Evolutionary conservation across 345 rosid species (phyloP).

Genomic region (Sisymbrium altissimum): DNA sequence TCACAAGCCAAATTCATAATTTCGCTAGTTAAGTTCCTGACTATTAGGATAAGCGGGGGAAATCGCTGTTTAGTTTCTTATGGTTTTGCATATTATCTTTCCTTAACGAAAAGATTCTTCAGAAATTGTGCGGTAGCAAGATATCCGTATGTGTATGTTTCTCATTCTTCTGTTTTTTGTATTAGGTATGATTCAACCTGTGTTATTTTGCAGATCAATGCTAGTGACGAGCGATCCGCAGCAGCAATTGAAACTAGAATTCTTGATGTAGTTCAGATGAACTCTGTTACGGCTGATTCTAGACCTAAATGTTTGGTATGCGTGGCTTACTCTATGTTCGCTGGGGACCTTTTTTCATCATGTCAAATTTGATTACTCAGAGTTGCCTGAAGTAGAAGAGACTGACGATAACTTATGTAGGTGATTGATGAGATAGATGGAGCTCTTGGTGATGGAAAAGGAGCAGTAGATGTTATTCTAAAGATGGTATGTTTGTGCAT

Average conservation of each 20-base stretch:
- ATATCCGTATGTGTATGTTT: not conserved
- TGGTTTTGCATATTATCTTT: not conserved
- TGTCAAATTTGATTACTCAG: not conserved
- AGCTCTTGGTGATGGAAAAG: conserved; percentile 95
- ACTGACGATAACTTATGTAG: conserved; percentile 40
- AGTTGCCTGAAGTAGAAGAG: not conserved
- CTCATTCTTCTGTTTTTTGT: not conserved
- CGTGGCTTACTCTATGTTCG: conserved; percentile 14
- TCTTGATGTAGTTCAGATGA: conserved; percentile 96
- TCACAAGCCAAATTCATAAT: not conserved
- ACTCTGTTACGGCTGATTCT: conserved; percentile 85
- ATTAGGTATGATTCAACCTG: conserved; percentile 4
- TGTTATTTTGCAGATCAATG: conserved; percentile 66
- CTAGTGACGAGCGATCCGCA: conserved; percentile 94
- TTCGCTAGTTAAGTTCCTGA: not conserved
- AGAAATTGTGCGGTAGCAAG: not conserved
- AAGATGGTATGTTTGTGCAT: conserved; percentile 66
- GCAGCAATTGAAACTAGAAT: conserved; percentile 83
- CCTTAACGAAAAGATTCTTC: not conserved
- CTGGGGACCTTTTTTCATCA: not conserved
- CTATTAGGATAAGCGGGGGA: not conserved
- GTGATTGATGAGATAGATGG: conserved; percentile 99
- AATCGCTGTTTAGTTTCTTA: not conserved
- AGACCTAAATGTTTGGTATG: conserved; percentile 92
- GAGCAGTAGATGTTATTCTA: conserved; percentile 88